Evolutionary conservation across 106 monocot genomes (phyloP).

Genomic region (Vanilla planifolia): DNA sequence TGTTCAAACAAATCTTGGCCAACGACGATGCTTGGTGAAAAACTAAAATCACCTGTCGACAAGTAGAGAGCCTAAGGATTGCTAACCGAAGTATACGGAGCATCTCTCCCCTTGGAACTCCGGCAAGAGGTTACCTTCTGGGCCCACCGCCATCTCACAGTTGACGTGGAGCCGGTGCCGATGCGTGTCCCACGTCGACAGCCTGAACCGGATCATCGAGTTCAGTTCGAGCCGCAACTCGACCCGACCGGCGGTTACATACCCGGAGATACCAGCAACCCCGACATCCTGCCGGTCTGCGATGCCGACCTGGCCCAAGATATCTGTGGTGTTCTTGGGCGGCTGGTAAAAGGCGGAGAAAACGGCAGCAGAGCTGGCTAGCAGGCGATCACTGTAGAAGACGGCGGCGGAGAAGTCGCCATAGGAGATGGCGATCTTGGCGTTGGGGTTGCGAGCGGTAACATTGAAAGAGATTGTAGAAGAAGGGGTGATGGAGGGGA

Average conservation of each 20-base stretch:
- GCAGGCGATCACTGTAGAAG: slow-evolving; percentile 30
- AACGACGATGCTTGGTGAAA: no score
- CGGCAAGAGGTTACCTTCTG: slow-evolving; percentile 35
- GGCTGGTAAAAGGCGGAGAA: slow-evolving; percentile 48
- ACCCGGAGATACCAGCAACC: no score
- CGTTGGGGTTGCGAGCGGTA: slow-evolving; percentile 59
- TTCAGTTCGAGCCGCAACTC: slow-evolving; percentile 34
- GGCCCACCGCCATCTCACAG: slow-evolving; percentile 31
- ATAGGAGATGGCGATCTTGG: slow-evolving; percentile 69
- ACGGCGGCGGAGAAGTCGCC: slow-evolving; percentile 38
- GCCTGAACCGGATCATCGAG: slow-evolving; percentile 34
- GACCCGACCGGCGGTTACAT: slow-evolving; percentile 9
- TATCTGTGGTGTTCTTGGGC: slow-evolving; percentile 55
- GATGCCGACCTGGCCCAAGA: slow-evolving; percentile 23
- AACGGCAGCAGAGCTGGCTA: slow-evolving; percentile 24
- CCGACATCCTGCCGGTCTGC: neutral
- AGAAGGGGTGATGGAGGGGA: slow-evolving; percentile 15
- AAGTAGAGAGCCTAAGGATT: no score
- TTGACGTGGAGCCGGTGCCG: slow-evolving; percentile 40
- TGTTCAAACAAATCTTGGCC: no score
- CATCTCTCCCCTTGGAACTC: slow-evolving; percentile 26
- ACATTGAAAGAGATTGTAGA: slow-evolving; percentile 45
- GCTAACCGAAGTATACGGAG: slow-evolving; percentile 35
- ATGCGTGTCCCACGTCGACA: slow-evolving; percentile 45
- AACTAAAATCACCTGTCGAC: no score